Percentiles rank a stretch among this genome's conserved stretches.
Evolutionary conservation across 164 flowering plant species (phyloP).

Genomic region (Aristolochia californica): DNA sequence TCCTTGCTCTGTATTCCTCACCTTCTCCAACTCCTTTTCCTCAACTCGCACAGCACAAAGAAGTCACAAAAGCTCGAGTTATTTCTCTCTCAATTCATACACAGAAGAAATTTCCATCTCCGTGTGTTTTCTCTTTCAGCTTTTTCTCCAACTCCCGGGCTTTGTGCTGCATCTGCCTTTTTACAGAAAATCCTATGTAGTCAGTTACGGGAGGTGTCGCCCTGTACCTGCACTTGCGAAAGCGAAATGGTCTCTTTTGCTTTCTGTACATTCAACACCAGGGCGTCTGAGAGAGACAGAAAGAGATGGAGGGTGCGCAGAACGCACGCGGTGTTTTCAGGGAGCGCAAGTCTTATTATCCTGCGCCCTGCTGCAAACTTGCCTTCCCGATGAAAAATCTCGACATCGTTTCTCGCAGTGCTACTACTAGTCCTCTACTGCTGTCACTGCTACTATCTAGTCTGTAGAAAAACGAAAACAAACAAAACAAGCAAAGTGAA

Average conservation of each 20-base stretch:
- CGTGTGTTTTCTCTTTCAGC: background rate
- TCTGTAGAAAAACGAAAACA: no score
- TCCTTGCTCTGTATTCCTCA: background rate
- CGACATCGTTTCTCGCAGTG: slow-evolving; percentile 4
- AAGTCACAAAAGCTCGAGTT: no score
- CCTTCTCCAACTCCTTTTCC: background rate
- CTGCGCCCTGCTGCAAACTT: slow-evolving; percentile 3
- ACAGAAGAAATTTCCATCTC: no score
- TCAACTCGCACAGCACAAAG: background rate
- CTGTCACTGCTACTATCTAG: background rate
- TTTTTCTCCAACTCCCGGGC: slow-evolving; percentile 1
- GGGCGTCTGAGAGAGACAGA: background rate
- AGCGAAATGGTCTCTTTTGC: background rate
- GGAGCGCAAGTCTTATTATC: background rate
- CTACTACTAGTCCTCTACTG: background rate
- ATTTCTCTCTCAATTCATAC: no score
- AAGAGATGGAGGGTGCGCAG: background rate
- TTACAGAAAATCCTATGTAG: slow-evolving; percentile 7
- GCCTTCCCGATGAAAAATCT: slow-evolving; percentile 4
- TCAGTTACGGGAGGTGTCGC: slow-evolving; percentile 4
- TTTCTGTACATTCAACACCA: background rate
- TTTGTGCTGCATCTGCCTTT: slow-evolving; percentile 4
- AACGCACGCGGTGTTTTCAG: slow-evolving; percentile 4
- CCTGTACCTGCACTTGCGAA: background rate
- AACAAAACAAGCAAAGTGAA: no score